phyloP scores from a whole-genome alignment of 371 early-diverging fungal genomes.

The Mucor velutinosus region DNA sequence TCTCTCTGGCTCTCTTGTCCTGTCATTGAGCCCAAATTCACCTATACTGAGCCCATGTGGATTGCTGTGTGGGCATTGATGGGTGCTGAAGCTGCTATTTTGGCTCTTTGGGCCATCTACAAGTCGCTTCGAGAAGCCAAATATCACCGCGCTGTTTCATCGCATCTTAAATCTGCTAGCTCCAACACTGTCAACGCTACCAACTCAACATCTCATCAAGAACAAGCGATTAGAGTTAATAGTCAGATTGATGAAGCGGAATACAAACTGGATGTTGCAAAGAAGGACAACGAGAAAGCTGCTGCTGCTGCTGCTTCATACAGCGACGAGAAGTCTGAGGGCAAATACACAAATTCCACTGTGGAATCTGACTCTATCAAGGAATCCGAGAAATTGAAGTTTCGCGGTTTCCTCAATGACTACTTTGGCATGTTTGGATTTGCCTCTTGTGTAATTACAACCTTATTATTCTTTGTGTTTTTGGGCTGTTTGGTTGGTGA shows the following conservation, averaged over 20 bases:
- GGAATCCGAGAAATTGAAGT: constrained; percentile 49
- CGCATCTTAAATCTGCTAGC: not conserved
- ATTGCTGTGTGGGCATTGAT: constrained; percentile 52
- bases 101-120: constrained; percentile 48
- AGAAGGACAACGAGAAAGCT: constrained; percentile 12
- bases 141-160: constrained; percentile 12
- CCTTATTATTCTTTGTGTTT: constrained; percentile 67
- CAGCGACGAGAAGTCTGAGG: not conserved
- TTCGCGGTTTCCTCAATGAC: constrained; percentile 68
- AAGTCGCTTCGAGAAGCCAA: constrained; percentile 28
- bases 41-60: constrained; percentile 63
- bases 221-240: constrained; percentile 3
- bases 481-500: constrained; percentile 71
- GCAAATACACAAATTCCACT: constrained; percentile 3
- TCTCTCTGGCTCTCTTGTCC: constrained; percentile 61
- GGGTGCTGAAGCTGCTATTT: constrained; percentile 39
- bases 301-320: too few species aligned
- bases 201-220: not conserved
- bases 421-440: constrained; percentile 56
- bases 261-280: constrained; percentile 11
- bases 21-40: constrained; percentile 45
- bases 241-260: constrained; percentile 16
- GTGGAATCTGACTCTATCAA: constrained; percentile 32
- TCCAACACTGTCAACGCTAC: not conserved
- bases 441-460: constrained; percentile 54